These are phyloP conservation scores for Chaetomium strumarium DNA, from an alignment of 2,329 filamentous ascomycete genomes.

Conservation along the genomic window DNA sequence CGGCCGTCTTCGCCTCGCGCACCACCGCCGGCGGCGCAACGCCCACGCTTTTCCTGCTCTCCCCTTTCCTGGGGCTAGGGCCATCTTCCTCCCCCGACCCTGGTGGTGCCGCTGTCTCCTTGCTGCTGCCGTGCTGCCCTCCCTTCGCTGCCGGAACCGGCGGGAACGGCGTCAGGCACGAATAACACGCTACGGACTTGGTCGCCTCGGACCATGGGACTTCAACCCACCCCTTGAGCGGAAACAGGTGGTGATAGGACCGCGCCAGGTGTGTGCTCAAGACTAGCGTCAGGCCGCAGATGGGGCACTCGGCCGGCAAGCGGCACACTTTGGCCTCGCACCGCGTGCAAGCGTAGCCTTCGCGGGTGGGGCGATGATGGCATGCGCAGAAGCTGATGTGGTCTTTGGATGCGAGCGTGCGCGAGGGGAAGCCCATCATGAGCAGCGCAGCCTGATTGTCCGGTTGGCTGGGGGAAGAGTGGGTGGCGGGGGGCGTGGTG, in stretches of 20 bases:
- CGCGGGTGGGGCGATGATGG: slow-evolving; percentile 72
- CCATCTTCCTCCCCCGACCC: neutral
- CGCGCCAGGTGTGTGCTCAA: slow-evolving; percentile 87
- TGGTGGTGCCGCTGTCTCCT: slow-evolving; percentile 14
- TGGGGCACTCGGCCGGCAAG: slow-evolving; percentile 83
- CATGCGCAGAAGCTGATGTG: slow-evolving; percentile 79
- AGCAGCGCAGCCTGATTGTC: slow-evolving; percentile 56
- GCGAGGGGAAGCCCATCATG: slow-evolving; percentile 97
- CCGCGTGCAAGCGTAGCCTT: slow-evolving; percentile 86
- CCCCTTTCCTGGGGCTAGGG: neutral
- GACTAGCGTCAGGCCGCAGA: slow-evolving; percentile 86
- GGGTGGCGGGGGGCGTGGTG: slow-evolving; percentile 83
- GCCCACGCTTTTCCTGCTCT: neutral
- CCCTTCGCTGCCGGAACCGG: slow-evolving; percentile 28
- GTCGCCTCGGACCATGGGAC: slow-evolving; percentile 74
- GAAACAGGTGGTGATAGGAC: slow-evolving; percentile 92
- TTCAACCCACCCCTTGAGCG: slow-evolving; percentile 82
- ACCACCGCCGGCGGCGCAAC: slow-evolving; percentile 18
- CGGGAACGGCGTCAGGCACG: slow-evolving; percentile 72
- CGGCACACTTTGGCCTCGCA: slow-evolving; percentile 86
- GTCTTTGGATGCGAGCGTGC: slow-evolving; percentile 63
- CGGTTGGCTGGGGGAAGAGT: slow-evolving; percentile 43
- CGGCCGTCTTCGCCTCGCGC: slow-evolving; percentile 39
- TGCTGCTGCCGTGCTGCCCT: slow-evolving; percentile 12
- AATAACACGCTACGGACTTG: slow-evolving; percentile 62